Base-by-base conservation (phyloP, 345 rosid species). In the Salix suchowensis region DNA sequence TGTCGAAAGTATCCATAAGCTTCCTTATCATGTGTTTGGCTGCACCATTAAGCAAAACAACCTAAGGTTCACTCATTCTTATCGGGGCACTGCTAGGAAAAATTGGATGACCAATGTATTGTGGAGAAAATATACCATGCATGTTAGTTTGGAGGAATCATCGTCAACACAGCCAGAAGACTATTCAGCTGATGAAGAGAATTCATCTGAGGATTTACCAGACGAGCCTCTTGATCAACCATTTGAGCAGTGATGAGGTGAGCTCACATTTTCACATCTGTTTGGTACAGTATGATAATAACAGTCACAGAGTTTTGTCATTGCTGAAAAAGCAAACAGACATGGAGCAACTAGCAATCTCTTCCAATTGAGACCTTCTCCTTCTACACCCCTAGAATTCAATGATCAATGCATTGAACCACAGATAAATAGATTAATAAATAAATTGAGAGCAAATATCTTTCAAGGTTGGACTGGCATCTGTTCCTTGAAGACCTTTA, bases 231-330 rank as follows among this genome's bases (percentile, higher is more conserved):
- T 83, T 72, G 70, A 87, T 67, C 84, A 84, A 73, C 90, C 91
- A 52, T 71, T 71, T 91, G 79, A 78, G 81, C 74, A 85, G 85
- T 65, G 91, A 87, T 1, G 90, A 91, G 90, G 97, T 90, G 77
- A 81, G 68, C 65, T 76, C 68, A 16, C 37, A 26, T 54, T 34
- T 46, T 40, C n/a, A 14, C 21, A 10, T 5, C 8, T 79, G 10
- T 16, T 64, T 36, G 37, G 6, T 55, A 13, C 32, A 52, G 52
- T 52, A 1, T 52, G 8, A 23, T 32, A 34, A 21, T 24, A 16
- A 46, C 8, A 46, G 28, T 28, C 30, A 37, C 30, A 37, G 16
- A 11, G 13, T 70, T 52, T 28, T 6, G 12, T 42, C 23, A 46
- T 34, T 46, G 24, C 8, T 69, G 62, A 16, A 62, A 75, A 55